Evolutionary conservation across 139 green algal species (phyloP).

Genomic region (Yamagishiella unicocca): DNA sequence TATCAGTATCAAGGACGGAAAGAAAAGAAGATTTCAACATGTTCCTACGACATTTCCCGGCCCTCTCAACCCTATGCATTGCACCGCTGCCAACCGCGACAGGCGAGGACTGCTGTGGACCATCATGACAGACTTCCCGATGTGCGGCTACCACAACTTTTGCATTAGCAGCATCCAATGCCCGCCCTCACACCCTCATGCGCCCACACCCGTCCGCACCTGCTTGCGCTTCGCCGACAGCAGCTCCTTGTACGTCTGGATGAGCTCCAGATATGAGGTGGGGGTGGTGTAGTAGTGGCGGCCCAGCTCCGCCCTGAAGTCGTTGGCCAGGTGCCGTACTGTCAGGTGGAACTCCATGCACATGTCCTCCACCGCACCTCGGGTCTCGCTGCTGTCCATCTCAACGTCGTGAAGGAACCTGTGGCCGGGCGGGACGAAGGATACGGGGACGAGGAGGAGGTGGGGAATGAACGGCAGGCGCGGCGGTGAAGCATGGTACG

Average conservation of each 20-base stretch:
- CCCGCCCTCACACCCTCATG: too few relatives aligned
- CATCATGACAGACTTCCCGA: too few relatives aligned
- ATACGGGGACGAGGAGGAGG: neutral
- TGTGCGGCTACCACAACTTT: too few relatives aligned
- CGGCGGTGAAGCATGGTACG: too few relatives aligned
- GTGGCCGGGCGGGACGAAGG: neutral
- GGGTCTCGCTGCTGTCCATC: constrained; percentile 56
- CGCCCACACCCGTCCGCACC: too few relatives aligned
- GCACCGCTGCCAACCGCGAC: too few relatives aligned
- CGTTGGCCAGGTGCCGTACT: constrained; percentile 59
- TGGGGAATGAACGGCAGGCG: neutral
- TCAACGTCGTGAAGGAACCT: constrained; percentile 71
- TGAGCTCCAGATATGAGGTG: constrained; percentile 82
- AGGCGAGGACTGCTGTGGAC: too few relatives aligned
- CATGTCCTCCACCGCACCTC: constrained; percentile 70
- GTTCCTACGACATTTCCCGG: too few relatives aligned
- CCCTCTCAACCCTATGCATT: too few relatives aligned
- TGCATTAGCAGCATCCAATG: too few relatives aligned
- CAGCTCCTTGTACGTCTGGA: constrained; percentile 76
- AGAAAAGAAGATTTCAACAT: too few relatives aligned
- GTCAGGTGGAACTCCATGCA: constrained; percentile 77
- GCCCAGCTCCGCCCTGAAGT: constrained; percentile 58
- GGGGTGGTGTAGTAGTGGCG: constrained; percentile 78
- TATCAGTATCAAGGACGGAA: too few relatives aligned
- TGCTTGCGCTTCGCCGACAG: constrained; percentile 64